phyloP scores from a whole-genome alignment of 2,329 filamentous ascomycete species.

The Biscogniauxia sp. region DNA sequence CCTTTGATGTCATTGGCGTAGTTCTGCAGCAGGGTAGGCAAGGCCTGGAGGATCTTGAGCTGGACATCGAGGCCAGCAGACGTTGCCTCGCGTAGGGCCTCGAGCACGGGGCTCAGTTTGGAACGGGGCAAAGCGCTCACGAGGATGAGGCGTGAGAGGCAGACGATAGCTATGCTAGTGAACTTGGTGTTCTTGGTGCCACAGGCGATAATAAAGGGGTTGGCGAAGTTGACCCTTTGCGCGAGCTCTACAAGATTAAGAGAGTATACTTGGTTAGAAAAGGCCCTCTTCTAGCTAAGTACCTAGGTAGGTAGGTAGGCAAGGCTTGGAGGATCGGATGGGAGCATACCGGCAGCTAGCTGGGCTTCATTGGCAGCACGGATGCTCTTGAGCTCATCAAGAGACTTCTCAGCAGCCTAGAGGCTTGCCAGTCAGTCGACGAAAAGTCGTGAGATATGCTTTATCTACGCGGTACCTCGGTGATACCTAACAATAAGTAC shows the following conservation, averaged over 20 bases:
- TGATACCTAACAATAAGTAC: slow-evolving; percentile 23
- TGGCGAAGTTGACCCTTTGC: slow-evolving; percentile 78
- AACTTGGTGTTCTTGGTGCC: slow-evolving; percentile 87
- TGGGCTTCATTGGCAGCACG: slow-evolving; percentile 73
- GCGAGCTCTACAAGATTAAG: slow-evolving; percentile 65
- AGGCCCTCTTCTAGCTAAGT: neutral
- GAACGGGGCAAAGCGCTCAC: slow-evolving; percentile 74
- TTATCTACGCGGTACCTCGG: neutral
- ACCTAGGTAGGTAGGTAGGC: neutral
- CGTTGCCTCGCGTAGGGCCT: slow-evolving; percentile 82
- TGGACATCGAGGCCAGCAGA: slow-evolving; percentile 84
- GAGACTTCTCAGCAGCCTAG: slow-evolving; percentile 87
- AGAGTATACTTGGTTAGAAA: neutral
- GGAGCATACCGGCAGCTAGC: slow-evolving; percentile 62
- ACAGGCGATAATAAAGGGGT: slow-evolving; percentile 92
- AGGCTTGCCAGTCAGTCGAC: neutral
- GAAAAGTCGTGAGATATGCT: neutral
- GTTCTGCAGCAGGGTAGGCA: slow-evolving; percentile 87
- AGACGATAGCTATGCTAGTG: slow-evolving; percentile 81
- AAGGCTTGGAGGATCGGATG: neutral
- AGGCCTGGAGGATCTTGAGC: slow-evolving; percentile 88
- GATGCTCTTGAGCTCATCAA: slow-evolving; percentile 81
- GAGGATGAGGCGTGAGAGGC: slow-evolving; percentile 84
- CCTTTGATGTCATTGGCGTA: slow-evolving; percentile 80
- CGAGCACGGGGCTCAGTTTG: slow-evolving; percentile 80